Base-by-base conservation (phyloP, 2,329 filamentous ascomycete species). In the Sporothrix mexicana region DNA sequence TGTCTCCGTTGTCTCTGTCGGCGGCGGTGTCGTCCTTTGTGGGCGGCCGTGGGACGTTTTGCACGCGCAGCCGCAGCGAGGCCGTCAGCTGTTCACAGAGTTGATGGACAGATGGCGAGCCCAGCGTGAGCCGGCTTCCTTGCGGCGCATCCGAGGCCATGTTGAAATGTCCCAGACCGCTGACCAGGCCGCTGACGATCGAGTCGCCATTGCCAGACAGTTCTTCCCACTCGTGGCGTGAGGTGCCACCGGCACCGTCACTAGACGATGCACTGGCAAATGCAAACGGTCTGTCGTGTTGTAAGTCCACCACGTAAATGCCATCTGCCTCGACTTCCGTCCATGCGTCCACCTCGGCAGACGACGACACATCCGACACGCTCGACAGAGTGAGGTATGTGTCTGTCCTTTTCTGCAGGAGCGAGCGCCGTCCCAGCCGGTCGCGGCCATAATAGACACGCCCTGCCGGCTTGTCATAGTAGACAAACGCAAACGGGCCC, bases 401-500 rank as follows among this genome's bases (percentile, higher is more conserved):
- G 71, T 9, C 61, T 2, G 45, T 10, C 9, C 1, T 25, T 2
- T 87, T 87, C 20, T 87, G 82, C 59, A 98, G 84, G 49, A 99
- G 84, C 15, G 96, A 98, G 67, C 96, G 88, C 73, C 96, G 88
- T 9, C 96, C 96, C 2, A 99, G 86, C 73, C 92, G 92, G 80
- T 99, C 96, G 76, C 96, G 88, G 7, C 93, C 94, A 80, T 93
- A 98, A 81, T 91, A 97, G 15, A 98, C 76, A 57, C 86, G 87
- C 10, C 83, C 84, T 70, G 87, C 84, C 10, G 80, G 78, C 17
- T 85, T 86, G 82, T 98, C 92, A 78, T 92, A 92, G 80, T 92
- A 98, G 6, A 95, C 88, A 81, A 98, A 96, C 1, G 95, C 93
- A 83, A 96, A 98, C 0, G 96, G 95, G 0, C 96, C 96, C 73